phyloP scores from a whole-genome alignment of 2,329 filamentous ascomycete species.

The Ceratocystis destructans region DNA sequence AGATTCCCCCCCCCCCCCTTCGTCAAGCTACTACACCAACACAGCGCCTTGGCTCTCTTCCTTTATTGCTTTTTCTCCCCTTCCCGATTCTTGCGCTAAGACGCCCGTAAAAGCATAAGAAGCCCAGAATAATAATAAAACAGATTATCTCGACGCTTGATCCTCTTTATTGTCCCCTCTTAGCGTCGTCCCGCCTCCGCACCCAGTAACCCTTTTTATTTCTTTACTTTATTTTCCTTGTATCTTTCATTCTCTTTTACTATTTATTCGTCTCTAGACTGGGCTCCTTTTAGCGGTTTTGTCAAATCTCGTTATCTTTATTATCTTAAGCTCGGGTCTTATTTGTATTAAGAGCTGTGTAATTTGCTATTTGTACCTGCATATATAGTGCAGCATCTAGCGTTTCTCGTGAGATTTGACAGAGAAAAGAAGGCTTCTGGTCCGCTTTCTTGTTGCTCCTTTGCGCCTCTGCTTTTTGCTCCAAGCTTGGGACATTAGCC shows the following conservation, averaged over 20 bases:
- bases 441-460: not conserved
- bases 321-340: not conserved
- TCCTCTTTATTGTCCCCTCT: slow-evolving; percentile 3
- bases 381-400: slow-evolving; percentile 2
- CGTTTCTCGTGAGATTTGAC: slow-evolving; percentile 2
- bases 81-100: not conserved
- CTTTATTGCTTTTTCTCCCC: not conserved
- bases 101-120: not conserved
- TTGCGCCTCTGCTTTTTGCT: not conserved
- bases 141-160: slow-evolving; percentile 1
- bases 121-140: not conserved
- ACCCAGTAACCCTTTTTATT: not conserved
- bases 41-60: not conserved
- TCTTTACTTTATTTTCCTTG: not conserved
- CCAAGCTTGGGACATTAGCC: not conserved
- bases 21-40: too few species aligned
- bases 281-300: not conserved
- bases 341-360: not conserved
- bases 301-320: not conserved
- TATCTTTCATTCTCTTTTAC: not conserved
- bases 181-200: not conserved
- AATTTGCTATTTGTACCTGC: not conserved
- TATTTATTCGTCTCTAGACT: not conserved
- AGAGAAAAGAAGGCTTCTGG: slow-evolving; percentile 3
- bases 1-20: too few species aligned